Conservation (phyloP, 352 stramenopile species). For the Phytophthora foliorum region DNA sequence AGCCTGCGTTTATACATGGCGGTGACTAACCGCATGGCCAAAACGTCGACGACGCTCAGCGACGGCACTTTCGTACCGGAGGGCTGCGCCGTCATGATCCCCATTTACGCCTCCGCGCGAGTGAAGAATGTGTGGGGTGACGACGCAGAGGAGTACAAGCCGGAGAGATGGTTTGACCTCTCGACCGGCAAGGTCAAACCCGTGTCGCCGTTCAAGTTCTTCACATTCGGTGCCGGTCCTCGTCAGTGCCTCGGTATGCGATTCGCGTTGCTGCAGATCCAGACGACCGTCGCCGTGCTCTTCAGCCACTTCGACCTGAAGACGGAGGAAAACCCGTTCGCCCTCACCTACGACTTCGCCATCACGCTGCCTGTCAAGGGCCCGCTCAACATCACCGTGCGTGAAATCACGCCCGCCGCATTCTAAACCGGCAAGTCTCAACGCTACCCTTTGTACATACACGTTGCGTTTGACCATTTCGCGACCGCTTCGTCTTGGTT, state of each 20-base stretch:
- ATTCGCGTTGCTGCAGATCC: conserved; percentile 61
- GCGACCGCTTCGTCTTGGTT: too few species aligned
- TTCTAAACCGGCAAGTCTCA: conserved; percentile 21
- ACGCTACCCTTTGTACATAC: conserved; percentile 9
- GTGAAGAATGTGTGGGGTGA: conserved; percentile 56
- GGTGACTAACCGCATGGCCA: conserved; percentile 39
- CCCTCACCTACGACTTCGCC: conserved; percentile 51
- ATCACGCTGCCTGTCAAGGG: conserved; percentile 51
- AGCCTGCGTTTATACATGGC: conserved; percentile 67
- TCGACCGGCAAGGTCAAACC: conserved; percentile 37
- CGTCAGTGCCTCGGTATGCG: conserved; percentile 69
- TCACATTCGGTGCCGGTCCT: conserved; percentile 59
- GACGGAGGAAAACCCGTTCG: conserved; percentile 36
- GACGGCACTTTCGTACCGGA: conserved; percentile 62
- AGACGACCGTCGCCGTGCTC: conserved; percentile 48
- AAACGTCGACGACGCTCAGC: conserved; percentile 53
- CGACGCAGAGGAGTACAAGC: conserved; percentile 47
- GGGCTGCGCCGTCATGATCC: conserved; percentile 56
- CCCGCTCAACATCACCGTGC: conserved; percentile 28
- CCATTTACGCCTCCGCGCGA: conserved; percentile 55
- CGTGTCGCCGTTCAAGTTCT: conserved; percentile 62
- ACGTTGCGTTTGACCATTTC: not conserved
- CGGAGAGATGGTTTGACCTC: conserved; percentile 66
- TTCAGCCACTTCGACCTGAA: conserved; percentile 55
- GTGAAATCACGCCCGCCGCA: conserved; percentile 26